Evolutionary conservation across 768 basidiomycete genomes (phyloP), one percentile per base, ranked within the genome.

Genomic region (Albatrellus ellisii): DNA sequence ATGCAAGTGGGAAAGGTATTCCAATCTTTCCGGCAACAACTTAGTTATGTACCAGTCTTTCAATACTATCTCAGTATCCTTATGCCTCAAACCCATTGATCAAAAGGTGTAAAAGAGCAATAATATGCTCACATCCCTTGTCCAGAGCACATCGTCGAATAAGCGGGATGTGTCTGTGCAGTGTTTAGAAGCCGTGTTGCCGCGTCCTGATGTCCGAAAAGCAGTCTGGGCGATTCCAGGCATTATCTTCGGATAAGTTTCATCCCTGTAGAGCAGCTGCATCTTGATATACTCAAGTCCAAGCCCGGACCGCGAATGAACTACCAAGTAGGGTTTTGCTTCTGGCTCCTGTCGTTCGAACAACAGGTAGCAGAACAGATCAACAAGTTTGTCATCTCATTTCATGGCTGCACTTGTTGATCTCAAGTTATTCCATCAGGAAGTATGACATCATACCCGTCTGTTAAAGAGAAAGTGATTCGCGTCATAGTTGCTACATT

Each of bases 381-480:
- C 54, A 87, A 97, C 62, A 79, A 78, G 92, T 91, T 46, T 36
- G 75, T 20, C 21, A 11, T 37, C n/a, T n/a, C n/a, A n/a, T n/a
- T n/a, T n/a, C n/a, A n/a, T n/a, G n/a, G n/a, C n/a, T n/a, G n/a
- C n/a, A n/a, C n/a, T n/a, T n/a, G n/a, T n/a, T n/a, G n/a, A n/a
- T n/a, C n/a, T n/a, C n/a, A n/a, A n/a, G n/a, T n/a, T n/a, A n/a
- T n/a, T 50, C 12, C 36, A 10, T 9, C 44, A 95, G 91, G 65
- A 84, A 80, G 59, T 94, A 79, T 58, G 86, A 94, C 55, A 70
- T 97, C 26, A 79, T 95, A 51, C 86, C 90, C 20, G 64, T 87
- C 92, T 4, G 83, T 86, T 25, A 99, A 99, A 60, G 94, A 98
- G 64, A 99, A 99, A 61, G 88, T 99, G 22, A 84, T 89, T 46